Base-by-base conservation (phyloP, 2,329 filamentous ascomycete genomes). In the Neonectria ditissima region DNA sequence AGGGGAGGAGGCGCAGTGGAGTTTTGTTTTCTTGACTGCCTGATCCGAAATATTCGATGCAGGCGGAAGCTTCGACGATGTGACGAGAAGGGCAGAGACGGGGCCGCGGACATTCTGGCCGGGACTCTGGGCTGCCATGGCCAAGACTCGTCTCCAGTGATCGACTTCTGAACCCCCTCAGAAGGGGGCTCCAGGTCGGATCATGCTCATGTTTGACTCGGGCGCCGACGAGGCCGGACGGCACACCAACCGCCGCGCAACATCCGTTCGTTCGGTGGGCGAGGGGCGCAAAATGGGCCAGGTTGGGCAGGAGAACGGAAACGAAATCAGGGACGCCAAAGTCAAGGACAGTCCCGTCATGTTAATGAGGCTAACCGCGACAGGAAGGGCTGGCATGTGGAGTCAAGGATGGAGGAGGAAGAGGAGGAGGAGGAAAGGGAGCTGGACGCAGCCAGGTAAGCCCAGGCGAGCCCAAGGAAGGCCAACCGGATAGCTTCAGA, bases 351-450 rank as follows among this genome's bases (percentile, higher is more conserved):
- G 13, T 37, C 34, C 59, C 45, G 43, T 48, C 50, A 55, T 26
- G 50, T 55, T 48, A 28, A 43, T 44, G 43, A 34, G 56, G 44
- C 59, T 61, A 71, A 58, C 53, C 52, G 60, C 26, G 62, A 62
- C 50, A 44, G 55, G 67, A 58, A 58, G 55, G 54, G 50, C 55
- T 65, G 67, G 66, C 54, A 72, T 71, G 70, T 68, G 63, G 63
- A 62, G 57, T 55, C 58, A 41, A 45, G 55, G 55, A 52, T 62
- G 56, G 58, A 57, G 41, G 34, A 57, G 59, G 24, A 26, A 6
- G 24, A 26, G 24, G 24, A 26, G 24, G 24, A 26, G 24, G 24
- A 26, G 24, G 24, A 26, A 6, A 26, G 24, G 39, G 43, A 52
- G 52, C 56, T 50, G 51, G 50, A 32, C 18, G n/a, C n/a, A 41